Percentiles rank a stretch among this genome's conserved stretches.
Conservation (phyloP, 2,329 filamentous ascomycete species). For the Colletotrichum tropicale region DNA sequence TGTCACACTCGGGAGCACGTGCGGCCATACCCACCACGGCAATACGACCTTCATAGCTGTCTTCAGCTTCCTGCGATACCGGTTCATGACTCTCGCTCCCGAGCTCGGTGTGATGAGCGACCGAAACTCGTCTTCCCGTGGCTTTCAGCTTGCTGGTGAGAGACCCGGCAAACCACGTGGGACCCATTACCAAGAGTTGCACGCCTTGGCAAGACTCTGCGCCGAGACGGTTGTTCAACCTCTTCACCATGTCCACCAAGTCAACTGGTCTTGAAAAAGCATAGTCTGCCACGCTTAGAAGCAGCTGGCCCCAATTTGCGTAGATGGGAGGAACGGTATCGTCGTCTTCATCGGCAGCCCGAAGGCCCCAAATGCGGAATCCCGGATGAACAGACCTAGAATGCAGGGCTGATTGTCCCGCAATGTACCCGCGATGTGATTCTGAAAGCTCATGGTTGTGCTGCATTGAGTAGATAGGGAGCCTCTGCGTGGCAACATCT, state of each 20-base stretch:
- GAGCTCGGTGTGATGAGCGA: background rate
- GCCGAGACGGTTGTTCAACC: background rate
- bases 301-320: background rate
- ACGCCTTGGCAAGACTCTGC: background rate
- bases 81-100: background rate
- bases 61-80: background rate
- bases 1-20: background rate
- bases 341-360: background rate
- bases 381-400: background rate
- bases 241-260: background rate
- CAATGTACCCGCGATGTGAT: background rate
- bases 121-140: background rate
- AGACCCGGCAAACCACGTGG: background rate
- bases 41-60: background rate
- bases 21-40: background rate
- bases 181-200: background rate
- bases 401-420: background rate
- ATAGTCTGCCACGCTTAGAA: background rate
- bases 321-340: background rate
- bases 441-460: background rate
- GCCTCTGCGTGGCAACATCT: background rate
- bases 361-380: background rate
- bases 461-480: background rate
- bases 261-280: background rate
- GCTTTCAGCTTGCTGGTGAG: conserved; percentile 1